A percentile compares a stretch with the other conserved stretches of the same genome.
Conservation (phyloP, 2,329 filamentous ascomycete species). For the Pseudogymnoascus sp. region DNA sequence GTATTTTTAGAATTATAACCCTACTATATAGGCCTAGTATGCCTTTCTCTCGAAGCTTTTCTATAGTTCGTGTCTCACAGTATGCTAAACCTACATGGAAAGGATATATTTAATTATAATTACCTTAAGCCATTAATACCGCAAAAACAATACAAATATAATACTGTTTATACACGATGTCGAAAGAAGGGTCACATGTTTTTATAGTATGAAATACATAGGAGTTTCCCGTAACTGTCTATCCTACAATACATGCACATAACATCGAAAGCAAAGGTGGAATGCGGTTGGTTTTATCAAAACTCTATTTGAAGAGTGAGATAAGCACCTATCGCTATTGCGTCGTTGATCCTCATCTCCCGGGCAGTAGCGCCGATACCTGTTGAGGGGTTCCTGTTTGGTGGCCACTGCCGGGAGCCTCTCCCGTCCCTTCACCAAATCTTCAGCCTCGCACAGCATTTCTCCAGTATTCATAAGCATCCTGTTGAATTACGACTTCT, state of each 20-base stretch:
- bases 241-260: neutral
- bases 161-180: no score
- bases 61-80: no score
- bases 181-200: no score
- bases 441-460: neutral
- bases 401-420: neutral
- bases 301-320: neutral
- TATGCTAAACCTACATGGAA: no score
- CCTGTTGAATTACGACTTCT: neutral
- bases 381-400: conserved; percentile 2
- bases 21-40: no score
- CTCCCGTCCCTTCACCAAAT: neutral
- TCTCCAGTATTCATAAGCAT: neutral
- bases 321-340: neutral
- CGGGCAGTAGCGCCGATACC: neutral
- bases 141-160: no score
- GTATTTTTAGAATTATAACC: no score
- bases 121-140: no score
- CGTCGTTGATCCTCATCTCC: conserved; percentile 1
- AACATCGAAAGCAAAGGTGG: neutral
- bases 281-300: neutral
- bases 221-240: neutral
- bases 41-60: no score
- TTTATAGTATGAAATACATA: no score
- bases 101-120: no score